Base-by-base conservation (phyloP, 177 flowering plant genomes). In the Viscum album region DNA sequence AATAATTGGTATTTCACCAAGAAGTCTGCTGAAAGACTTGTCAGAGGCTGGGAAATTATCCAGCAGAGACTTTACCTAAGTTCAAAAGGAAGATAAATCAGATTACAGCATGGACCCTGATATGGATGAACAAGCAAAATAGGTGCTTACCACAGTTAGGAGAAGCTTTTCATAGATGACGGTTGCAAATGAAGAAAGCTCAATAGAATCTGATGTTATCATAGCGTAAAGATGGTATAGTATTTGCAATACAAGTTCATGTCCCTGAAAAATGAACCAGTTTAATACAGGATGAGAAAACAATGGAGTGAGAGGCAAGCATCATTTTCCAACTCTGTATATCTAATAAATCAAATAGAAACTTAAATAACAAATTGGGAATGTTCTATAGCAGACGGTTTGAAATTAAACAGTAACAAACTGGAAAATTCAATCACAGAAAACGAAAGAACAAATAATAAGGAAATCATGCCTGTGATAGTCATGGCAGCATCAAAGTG, bases 11-110 rank as follows among this genome's bases (percentile, higher is more conserved):
- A 78, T 92, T 83, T 95, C 99, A 75, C 96, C 90, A 79, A 95
- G 89, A 76, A 95, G 89, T 73, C 83, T 82, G 79, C 97, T 90
- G 68, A 95, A 85, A 24, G 96, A 89, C 77, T 92, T 95, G 80
- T 95, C 98, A 56, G 94, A 82, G 66, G 99, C 90, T 10, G 99
- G 96, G 47, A 92, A 84, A 24, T 78, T 78, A 30, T 83, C 89
- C 74, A 90, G 80, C 80, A 95, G 80, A 66, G 89, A 84, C 71
- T 80, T 88, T 64, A 86, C 95, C 99, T 95, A 72, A 78, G 85
- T 50, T 31, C n/a, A n/a, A 29, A 33, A 70, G 74, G 26, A 32
- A 39, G 28, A 69, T 43, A 68, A 17, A 72, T 72, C 8, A 21
- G 34, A 65, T 32, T 34, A 64, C 69, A 34, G n/a, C 41, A 60